Conservation (phyloP, 1,284 basidiomycete species). For the Kwoniella shivajii region DNA sequence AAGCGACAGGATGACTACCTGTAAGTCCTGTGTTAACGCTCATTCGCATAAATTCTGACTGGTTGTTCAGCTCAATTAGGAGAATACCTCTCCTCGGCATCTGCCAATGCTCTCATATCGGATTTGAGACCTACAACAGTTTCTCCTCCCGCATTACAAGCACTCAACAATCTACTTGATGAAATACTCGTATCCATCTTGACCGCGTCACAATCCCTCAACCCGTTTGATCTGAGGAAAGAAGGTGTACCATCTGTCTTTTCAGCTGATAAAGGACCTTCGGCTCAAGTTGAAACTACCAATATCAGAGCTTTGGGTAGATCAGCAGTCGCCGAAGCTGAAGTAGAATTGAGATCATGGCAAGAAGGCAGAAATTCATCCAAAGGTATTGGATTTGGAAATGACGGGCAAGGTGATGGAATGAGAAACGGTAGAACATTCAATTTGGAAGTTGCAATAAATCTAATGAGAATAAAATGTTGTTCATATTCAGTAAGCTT, state of each 20-base stretch:
- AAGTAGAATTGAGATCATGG: conserved; percentile 83
- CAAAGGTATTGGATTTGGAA: conserved; percentile 35
- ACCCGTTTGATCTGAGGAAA: conserved; percentile 71
- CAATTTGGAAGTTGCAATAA: conserved; percentile 40
- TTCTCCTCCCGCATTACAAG: conserved; percentile 68
- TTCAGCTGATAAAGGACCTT: conserved; percentile 55
- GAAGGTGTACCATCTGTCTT: conserved; percentile 69
- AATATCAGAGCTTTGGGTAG: conserved; percentile 66
- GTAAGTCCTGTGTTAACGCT: neutral
- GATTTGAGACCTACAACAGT: conserved; percentile 87
- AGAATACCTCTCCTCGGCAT: conserved; percentile 71
- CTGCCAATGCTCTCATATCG: conserved; percentile 84
- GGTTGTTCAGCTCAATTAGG: neutral
- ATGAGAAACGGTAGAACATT: conserved; percentile 32
- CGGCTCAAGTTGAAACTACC: conserved; percentile 27
- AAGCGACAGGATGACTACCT: neutral
- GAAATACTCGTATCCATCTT: conserved; percentile 79
- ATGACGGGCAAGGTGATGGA: conserved; percentile 38
- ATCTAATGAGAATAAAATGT: conserved; percentile 47
- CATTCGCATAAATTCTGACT: neutral
- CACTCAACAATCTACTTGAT: conserved; percentile 83
- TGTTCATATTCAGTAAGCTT: conserved; percentile 48
- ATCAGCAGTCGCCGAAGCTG: conserved; percentile 86
- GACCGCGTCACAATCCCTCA: conserved; percentile 68
- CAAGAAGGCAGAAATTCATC: conserved; percentile 58